Conservation (phyloP, 768 basidiomycete genomes). For the Boletus sp. region DNA sequence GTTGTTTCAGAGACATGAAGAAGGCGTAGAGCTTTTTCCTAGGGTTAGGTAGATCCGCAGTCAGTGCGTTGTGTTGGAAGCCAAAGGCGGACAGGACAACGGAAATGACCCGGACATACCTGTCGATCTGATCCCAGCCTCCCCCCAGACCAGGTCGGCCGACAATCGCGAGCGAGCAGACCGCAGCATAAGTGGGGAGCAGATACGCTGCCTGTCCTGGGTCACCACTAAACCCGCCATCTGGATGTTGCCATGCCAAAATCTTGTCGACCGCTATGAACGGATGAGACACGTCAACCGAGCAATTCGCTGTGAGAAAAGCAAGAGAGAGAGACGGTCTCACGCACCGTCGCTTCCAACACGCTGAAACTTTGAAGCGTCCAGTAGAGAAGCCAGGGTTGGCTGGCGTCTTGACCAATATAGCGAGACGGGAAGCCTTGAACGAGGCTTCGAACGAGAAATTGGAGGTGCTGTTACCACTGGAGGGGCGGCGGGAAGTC, state of each 20-base stretch:
- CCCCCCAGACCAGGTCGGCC: slow-evolving; percentile 60
- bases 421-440: slow-evolving; percentile 83
- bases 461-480: slow-evolving; percentile 69
- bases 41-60: background rate
- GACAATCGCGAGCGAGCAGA: slow-evolving; percentile 66
- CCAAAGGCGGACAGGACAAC: no score
- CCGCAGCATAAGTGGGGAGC: no score
- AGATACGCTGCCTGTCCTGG: slow-evolving; percentile 61
- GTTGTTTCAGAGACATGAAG: slow-evolving; percentile 78
- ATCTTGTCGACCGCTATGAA: slow-evolving; percentile 74
- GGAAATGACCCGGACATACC: no score
- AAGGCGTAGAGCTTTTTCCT: no score
- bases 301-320: no score
- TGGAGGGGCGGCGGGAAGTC: slow-evolving; percentile 43
- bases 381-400: slow-evolving; percentile 97
- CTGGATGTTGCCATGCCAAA: slow-evolving; percentile 29
- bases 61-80: background rate
- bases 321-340: background rate
- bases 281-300: background rate
- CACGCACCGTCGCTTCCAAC: slow-evolving; percentile 68
- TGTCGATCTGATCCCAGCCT: no score
- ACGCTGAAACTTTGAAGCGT: slow-evolving; percentile 81
- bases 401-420: slow-evolving; percentile 87
- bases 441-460: slow-evolving; percentile 65
- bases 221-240: slow-evolving; percentile 91